Base-by-base conservation (phyloP, 2,329 filamentous ascomycete genomes). In the Alternaria angustiovoidea region DNA sequence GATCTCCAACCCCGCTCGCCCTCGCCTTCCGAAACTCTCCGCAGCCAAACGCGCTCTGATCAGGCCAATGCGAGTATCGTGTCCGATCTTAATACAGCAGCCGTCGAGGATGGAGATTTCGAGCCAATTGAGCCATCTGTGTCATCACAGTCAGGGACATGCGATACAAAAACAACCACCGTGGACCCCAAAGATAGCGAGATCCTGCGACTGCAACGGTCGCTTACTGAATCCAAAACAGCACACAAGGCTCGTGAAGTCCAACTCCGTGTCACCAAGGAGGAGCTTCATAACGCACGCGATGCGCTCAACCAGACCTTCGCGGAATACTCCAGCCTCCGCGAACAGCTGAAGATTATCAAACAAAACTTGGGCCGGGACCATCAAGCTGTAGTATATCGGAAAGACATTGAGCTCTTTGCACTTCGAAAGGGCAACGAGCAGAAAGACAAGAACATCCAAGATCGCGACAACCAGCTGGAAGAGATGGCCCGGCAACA, bases 391-490 rank as follows among this genome's bases (percentile, higher is more conserved):
- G 59, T 72, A 42, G 58, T 76, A 51, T 78, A 78, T 48, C 68
- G 75, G 20, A 78, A 77, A 48, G 75, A 78, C 48, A 78, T 78
- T 46, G 75, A 78, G 51, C 61, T 78, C 16, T 78, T 78, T 62
- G 75, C 75, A 6, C 65, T 77, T 9, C 72, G 75, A 2, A 78
- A 78, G 57, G 70, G 67, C 18, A 76, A 72, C 57, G 74, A 77
- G 42, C 74, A 75, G 47, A 77, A 76, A 52, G 75, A 78, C 52
- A 73, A 63, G 56, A 62, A 65, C 44, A 71, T 77, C 51, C 70
- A 68, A 28, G 74, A 77, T 3, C 70, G 64, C 43, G 73, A 78
- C 44, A 54, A 57, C 11, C 71, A 71, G 24, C 49, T 74, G 1
- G 69, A 72, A n/a, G 69, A 73, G 12, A 66, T 71, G 30, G 52